Evolutionary conservation across 495 filamentous ascomycete genomes (phyloP), one percentile per base, ranked within the genome.

Genomic region (Penicillium crystallinum): DNA sequence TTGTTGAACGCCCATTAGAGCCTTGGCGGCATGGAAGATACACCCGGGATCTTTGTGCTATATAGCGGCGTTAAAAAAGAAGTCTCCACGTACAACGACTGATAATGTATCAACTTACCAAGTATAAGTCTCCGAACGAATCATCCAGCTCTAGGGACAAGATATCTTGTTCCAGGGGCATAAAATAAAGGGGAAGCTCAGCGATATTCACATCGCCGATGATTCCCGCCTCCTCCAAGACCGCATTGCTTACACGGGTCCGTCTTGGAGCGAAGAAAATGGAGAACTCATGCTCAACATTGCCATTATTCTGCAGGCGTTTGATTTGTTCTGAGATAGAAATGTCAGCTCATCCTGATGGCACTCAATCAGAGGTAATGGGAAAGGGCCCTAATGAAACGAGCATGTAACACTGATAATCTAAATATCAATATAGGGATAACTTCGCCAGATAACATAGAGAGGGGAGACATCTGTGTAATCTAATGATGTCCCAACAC

Each of bases 1-100:
- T 64, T 90, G 85, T 66, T 99, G 95, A 47, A 97, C 84, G 19
- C 81, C 83, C 95, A 99, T 97, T 49, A 99, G 76, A n/a, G 95
- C 92, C 64, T 86, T 86, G 38, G 95, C 90, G 46, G 91, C 79
- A 19, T 93, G 78, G 62, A 91, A 96, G 25, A 91, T 84, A 22
- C 87, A 83, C 2, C 91, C 95, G 19, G 91, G 89, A 66, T 97
- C 90, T 76, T 95, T 96, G 36, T 86, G 82, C 83, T 88, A 47
- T 3, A 9, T 23, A 11, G 19, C 21, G 35, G 27, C 5, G 50
- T 61, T 25, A 61, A 31, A 14, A 15, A 15, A 2, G 11, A 15
- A 2, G 11, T 38, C 27, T 0, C 11, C 27, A 1, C 7, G 8
- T 27, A 41, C 17, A n/a, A 29, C 4, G 1, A 15, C 11, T 12